These are phyloP conservation scores for Phytophthora foliorum DNA, from an alignment of 352 stramenopile species.

Conservation along the genomic window DNA sequence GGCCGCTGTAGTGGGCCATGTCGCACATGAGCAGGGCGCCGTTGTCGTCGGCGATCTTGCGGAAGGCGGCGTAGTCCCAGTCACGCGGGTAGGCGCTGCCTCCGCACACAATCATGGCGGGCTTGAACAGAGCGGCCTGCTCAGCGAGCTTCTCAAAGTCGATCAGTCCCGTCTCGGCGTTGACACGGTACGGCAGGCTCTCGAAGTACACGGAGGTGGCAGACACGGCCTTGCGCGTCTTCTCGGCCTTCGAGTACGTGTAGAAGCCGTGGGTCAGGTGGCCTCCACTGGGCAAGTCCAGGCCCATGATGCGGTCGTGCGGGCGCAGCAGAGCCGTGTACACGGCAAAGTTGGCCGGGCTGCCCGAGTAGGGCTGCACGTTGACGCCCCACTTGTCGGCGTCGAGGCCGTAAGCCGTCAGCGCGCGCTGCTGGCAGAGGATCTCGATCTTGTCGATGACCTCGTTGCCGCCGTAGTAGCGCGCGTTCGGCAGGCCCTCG, in stretches of 20 bases:
- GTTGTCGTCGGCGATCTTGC: conserved; percentile 98
- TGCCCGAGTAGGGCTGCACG: conserved; percentile 98
- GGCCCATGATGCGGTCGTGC: conserved; percentile 99
- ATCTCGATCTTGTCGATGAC: conserved; percentile 97
- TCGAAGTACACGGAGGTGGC: conserved; percentile 99
- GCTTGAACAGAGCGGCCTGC: conserved; percentile 97
- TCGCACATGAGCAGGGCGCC: conserved; percentile 98
- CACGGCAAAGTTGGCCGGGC: conserved; percentile 99
- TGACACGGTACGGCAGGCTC: conserved; percentile 97
- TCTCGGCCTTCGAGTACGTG: conserved; percentile 97
- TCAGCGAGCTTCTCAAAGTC: conserved; percentile 97
- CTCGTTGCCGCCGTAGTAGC: conserved; percentile 99
- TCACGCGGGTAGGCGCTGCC: conserved; percentile 98
- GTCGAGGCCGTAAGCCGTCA: conserved; percentile 96
- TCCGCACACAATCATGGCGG: conserved; percentile 97
- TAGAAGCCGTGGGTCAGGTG: conserved; percentile 99
- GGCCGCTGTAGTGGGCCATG: conserved; percentile 99
- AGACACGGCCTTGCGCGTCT: conserved; percentile 97
- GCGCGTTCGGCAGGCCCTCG: conserved; percentile 94
- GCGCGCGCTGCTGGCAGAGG: conserved; percentile 95
- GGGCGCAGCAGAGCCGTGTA: conserved; percentile 98
- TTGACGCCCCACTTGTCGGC: conserved; percentile 98
- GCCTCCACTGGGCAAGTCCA: conserved; percentile 98
- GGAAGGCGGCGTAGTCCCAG: conserved; percentile 98
- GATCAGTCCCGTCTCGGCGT: conserved; percentile 95